Base-by-base conservation (phyloP, 129 eudicot genomes). In the Tagetes erecta region DNA sequence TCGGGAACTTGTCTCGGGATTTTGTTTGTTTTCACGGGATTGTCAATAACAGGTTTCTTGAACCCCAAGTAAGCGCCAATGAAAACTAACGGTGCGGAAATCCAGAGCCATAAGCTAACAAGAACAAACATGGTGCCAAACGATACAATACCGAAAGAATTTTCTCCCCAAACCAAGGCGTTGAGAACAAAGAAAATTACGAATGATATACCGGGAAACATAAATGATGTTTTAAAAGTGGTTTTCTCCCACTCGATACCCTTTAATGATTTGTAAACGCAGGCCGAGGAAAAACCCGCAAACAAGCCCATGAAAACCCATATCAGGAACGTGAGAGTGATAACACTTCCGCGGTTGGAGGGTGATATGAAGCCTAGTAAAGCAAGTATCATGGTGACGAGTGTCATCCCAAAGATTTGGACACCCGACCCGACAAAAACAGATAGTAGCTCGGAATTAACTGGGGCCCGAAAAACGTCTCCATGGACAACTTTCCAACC, bases 401-500 rank as follows among this genome's bases (percentile, higher is more conserved):
- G 91, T 56, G 97, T 87, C 97, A 91, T 87, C 47, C 79, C 91
- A 14, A 91, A 84, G 62, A 87, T 55, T 76, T 91, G 97, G 80
- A 87, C 91, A 36, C 97, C 97, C 0, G 95, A 82, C 40, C 97
- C 97, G 1, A 86, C 85, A 66, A 82, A 85, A 51, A 87, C 91
- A 75, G 87, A 87, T 9, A 91, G 84, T 45, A 91, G 66, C 44
- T 86, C 86, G 37, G 89, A 80, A 76, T 87, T 87, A 42, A 76
- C 3, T 1, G 97, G 97, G 44, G 83, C 69, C 80, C 91, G 77
- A 33, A 87, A 91, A 68, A 91, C 97, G 73, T 91, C 97, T 46
- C 97, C 97, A 34, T 91, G 97, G 33, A 91, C 86, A 57, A 91
- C 87, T 78, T 87, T 91, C 95, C 97, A 91, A 30, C 95, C 95